Conservation (phyloP, 345 rosid genomes). For the Citrus trifoliata region DNA sequence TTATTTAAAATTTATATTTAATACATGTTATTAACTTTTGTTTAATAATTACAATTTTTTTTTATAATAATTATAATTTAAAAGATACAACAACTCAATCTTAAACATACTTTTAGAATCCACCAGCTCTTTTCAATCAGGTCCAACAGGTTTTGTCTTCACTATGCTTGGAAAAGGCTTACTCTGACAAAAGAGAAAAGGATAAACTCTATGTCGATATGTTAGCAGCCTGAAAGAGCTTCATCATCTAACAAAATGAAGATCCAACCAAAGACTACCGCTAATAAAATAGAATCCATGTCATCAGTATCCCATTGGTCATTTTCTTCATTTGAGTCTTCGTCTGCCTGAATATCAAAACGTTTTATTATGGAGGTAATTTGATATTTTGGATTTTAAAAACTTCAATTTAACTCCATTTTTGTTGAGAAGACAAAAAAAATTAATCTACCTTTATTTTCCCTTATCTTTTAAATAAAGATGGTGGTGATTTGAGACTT, state of each 20-base stretch:
- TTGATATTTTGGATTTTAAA: too few relatives aligned
- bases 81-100: too few relatives aligned
- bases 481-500: too few relatives aligned
- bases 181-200: not conserved
- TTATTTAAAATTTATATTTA: too few relatives aligned
- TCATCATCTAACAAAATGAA: not conserved
- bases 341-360: not conserved
- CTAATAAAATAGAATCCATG: not conserved
- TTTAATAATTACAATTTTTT: too few relatives aligned
- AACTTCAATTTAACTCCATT: too few relatives aligned
- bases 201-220: not conserved
- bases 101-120: not conserved
- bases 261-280: not conserved
- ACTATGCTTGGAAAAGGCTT: not conserved
- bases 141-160: not conserved
- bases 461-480: too few relatives aligned
- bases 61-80: fast-evolving
- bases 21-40: too few relatives aligned
- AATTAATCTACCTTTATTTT: too few relatives aligned
- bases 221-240: not conserved
- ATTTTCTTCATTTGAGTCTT: not conserved
- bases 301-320: not conserved
- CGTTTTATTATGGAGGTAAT: too few relatives aligned
- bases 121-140: not conserved
- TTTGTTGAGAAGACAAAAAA: too few relatives aligned